Evolutionary conservation across 2,329 filamentous ascomycete genomes (phyloP), one percentile per base, ranked within the genome.

Genomic region (Colletotrichum sp.): DNA sequence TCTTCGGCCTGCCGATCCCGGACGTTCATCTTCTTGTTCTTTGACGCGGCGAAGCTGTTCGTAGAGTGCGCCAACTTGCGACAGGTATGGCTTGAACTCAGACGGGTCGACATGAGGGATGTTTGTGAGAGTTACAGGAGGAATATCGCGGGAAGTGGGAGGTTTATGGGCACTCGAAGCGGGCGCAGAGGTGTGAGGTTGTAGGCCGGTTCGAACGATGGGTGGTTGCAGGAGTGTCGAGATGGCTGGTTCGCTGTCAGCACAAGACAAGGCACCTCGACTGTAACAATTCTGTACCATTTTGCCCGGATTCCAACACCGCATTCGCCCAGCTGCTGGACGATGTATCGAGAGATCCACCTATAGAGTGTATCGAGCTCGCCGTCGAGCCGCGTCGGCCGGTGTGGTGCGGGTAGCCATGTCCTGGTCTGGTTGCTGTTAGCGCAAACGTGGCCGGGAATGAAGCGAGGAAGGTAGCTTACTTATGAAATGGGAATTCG

Each of bases 161-260:
- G 95, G 93, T 79, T 94, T 96, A 81, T 97, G 95, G 16, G 93
- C 88, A 80, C 92, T 94, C n/a, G 92, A 91, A 10, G 87, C 83
- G 3, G 94, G 91, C 4, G 94, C 92, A 3, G 93, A 89, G 1
- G 93, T 94, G 83, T 97, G 94, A 26, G 96, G 94, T 70, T 96
- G 89, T 66, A 98, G 90, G 72, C 96, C 96, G 3, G 96, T 98
- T 78, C 96, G 92, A 73, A 97, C 92, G 79, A 98, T 98, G 5
- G 96, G 95, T 32, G 95, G 94, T 81, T 98, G 95, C 6, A 98
- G 90, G n/a, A 98, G 90, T 2, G 95, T 98, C 10, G 96, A 98
- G 80, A 98, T 98, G 77, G 97, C 94, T 95, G 77, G 15, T 71
- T 21, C 70, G 32, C 24, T 64, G 68, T 66, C 48, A 71, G 66